Evolutionary conservation across 306 rosid species (phyloP).

Genomic region (Dalbergia oliveri): DNA sequence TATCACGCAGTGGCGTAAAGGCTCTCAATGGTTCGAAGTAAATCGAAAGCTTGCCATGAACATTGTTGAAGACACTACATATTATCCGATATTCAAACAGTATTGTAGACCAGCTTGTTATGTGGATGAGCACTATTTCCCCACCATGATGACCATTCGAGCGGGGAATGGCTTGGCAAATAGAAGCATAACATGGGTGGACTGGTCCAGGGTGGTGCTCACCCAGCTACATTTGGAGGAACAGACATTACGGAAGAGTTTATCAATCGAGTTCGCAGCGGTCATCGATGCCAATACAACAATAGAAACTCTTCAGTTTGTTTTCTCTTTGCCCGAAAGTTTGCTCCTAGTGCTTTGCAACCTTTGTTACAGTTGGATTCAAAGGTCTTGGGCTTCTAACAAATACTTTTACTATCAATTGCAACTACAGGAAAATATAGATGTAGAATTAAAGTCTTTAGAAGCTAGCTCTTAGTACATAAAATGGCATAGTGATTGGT

Average conservation of each 20-base stretch:
- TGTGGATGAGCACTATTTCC: conserved; percentile 96
- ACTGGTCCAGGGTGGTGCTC: conserved; percentile 99
- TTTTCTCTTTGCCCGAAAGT: conserved; percentile 86
- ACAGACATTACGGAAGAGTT: conserved; percentile 67
- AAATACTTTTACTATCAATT: conserved; percentile 5
- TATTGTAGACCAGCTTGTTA: conserved; percentile 89
- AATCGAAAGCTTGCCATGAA: conserved; percentile 76
- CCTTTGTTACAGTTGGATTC: conserved; percentile 67
- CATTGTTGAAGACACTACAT: conserved; percentile 71
- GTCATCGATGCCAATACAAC: conserved; percentile 69
- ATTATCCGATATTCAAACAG: conserved; percentile 64
- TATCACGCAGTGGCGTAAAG: conserved; percentile 89
- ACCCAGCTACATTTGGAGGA: conserved; percentile 88
- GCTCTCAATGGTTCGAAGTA: conserved; percentile 95
- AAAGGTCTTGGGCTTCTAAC: conserved; percentile 71
- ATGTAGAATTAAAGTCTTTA: conserved; percentile 12
- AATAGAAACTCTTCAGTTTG: conserved; percentile 61
- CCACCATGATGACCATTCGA: conserved; percentile 84
- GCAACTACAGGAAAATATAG: conserved; percentile 27
- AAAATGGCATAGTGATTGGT: conserved; percentile 32
- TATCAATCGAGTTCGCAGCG: conserved; percentile 50
- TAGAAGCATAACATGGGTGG: conserved; percentile 95
- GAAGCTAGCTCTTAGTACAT: conserved; percentile 19
- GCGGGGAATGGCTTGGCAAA: conserved; percentile 70
- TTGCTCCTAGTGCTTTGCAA: conserved; percentile 89